Evolutionary conservation across 2,329 filamentous ascomycete species (phyloP), one percentile per base, ranked within the genome.

Genomic region (Trichophaea hybrida): DNA sequence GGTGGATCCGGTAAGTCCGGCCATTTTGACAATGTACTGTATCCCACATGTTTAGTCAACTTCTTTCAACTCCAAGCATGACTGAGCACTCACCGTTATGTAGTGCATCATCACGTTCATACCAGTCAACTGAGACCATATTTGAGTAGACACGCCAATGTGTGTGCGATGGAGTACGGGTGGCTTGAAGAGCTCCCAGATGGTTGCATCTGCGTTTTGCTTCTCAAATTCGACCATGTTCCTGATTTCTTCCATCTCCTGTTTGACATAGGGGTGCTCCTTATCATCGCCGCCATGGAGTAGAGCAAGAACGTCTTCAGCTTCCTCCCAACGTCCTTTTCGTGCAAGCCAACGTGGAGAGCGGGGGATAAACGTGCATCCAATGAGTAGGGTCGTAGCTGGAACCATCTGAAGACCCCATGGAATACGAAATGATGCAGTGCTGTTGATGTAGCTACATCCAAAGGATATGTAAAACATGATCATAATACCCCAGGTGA

Each of bases 41-140:
- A 54, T 17, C 4, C 5, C 4, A 6, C 2, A 54, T 61, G 55
- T 63, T 32, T n/a, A 34, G 32, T 38, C 13, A 51, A 51, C 32
- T 54, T 35, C 32, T 34, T 35, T 15, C 5, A 35, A 38, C 34
- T 35, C 6, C 10, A 5, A 38, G 13, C 12, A 13, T 13, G 32
- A 5, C 15, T 31, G 13, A 12, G 13, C 31, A 5, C 61, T 61
- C 57, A 79, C 77, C 6, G 51, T 35, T 62, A 82, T 76, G 59
- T 83, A 82, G 69, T 81, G 80, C 66, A 77, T 76, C 49, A 78
- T 78, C 2, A 80, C 76, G 57, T 81, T 81, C 58, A 79, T 79
- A 13, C 79, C 79, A 0, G 77, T 74, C 17, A 81, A 67, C 56
- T 81, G 79, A 35, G 79, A 78, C 78, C 74, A 81, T 8, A 80